These are phyloP conservation scores for Backusella morwellensis DNA, from an alignment of 192 early-diverging fungal genomes.

Conservation along the genomic window DNA sequence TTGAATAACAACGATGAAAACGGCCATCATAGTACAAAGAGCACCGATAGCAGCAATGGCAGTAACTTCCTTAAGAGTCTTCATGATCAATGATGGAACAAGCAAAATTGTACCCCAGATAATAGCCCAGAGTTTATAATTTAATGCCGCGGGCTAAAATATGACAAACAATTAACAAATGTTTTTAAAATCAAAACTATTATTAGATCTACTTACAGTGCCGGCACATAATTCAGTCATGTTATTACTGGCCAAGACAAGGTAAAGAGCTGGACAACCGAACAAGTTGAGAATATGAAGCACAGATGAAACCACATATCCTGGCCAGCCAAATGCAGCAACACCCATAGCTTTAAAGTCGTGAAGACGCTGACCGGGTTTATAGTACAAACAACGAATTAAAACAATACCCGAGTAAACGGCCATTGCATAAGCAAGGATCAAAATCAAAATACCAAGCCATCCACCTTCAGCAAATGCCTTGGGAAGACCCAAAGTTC, in stretches of 20 bases:
- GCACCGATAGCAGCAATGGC: conserved; percentile 74
- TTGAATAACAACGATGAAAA: conserved; percentile 70
- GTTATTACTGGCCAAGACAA: conserved; percentile 76
- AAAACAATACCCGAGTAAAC: conserved; percentile 73
- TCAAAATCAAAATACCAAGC: conserved; percentile 66
- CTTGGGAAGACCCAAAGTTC: conserved; percentile 84
- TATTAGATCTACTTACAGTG: conserved; percentile 13
- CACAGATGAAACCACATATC: conserved; percentile 59
- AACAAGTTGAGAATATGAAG: conserved; percentile 65
- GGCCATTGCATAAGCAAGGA: conserved; percentile 66
- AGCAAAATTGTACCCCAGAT: conserved; percentile 61
- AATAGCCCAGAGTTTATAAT: conserved; percentile 57
- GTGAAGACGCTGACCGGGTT: conserved; percentile 46
- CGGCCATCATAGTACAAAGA: conserved; percentile 70
- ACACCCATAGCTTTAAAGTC: conserved; percentile 67
- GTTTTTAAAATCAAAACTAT: background rate
- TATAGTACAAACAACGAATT: conserved; percentile 76
- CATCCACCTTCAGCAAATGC: conserved; percentile 76
- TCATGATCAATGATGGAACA: conserved; percentile 69
- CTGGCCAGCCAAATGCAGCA: conserved; percentile 73
- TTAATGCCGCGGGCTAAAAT: conserved; percentile 22
- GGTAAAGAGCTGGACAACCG: conserved; percentile 67
- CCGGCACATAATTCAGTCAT: conserved; percentile 56
- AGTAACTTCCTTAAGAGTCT: conserved; percentile 78
- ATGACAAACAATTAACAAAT: background rate